Evolutionary conservation across 805 yeast genomes (phyloP).

Genomic region (Candida sakaeoensis): DNA sequence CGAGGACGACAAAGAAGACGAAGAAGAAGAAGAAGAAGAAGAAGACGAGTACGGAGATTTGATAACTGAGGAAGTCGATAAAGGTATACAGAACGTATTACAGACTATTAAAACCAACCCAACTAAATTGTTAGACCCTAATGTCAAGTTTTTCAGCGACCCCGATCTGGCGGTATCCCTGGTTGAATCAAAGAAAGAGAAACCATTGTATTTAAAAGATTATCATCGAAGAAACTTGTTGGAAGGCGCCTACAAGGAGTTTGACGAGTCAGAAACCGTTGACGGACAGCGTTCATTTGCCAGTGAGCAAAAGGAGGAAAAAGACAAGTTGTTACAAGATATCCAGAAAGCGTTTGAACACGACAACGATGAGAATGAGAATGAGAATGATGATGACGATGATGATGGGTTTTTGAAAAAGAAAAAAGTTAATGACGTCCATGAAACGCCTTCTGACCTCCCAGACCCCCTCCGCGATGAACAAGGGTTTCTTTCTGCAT

Average conservation of each 20-base stretch:
- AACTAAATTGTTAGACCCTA: conserved; percentile 59
- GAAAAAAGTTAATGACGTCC: conserved; percentile 29
- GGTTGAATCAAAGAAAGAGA: conserved; percentile 20
- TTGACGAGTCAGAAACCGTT: conserved; percentile 43
- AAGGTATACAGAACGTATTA: conserved; percentile 70
- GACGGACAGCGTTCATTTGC: conserved; percentile 67
- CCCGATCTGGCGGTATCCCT: conserved; percentile 37
- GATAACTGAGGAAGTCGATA: conserved; percentile 80
- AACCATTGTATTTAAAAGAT: conserved; percentile 84
- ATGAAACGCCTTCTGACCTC: conserved; percentile 26
- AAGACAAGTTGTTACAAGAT: conserved; percentile 67
- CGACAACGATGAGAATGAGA: conserved; percentile 44
- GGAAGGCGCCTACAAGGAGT: conserved; percentile 57
- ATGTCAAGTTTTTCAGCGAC: conserved; percentile 70
- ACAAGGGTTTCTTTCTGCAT: conserved; percentile 69
- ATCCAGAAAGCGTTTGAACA: conserved; percentile 62
- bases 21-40: conserved; percentile 52
- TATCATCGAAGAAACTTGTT: conserved; percentile 83
- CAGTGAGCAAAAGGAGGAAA: conserved; percentile 72
- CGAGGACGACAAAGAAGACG: conserved; percentile 12
- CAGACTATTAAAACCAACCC: conserved; percentile 68
- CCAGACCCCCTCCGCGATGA: conserved; percentile 61
- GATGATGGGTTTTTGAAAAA: conserved; percentile 50
- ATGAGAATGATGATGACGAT: conserved; percentile 38
- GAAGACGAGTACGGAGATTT: conserved; percentile 93